Evolutionary conservation across 192 early-diverging fungal species (phyloP), one percentile per base, ranked within the genome.

Genomic region (Fimicolochytrium jonesii): DNA sequence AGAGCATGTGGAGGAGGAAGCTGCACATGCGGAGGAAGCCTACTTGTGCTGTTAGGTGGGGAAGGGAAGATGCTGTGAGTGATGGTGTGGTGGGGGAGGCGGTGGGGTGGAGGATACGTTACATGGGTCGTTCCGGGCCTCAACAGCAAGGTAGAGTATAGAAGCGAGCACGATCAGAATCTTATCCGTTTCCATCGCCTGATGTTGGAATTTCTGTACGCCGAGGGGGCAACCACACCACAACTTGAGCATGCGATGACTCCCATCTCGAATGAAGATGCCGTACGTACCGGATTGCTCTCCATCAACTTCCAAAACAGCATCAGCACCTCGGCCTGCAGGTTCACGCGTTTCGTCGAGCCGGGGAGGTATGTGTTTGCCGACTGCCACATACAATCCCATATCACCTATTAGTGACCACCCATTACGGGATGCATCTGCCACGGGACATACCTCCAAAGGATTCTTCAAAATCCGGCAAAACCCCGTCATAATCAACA

Each of bases 301-400:
- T 93, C 89, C 26, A 94, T 61, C 9, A 93, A 68, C 59, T 86
- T 79, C 94, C 94, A 96, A 42, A 91, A 86, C 23, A 94, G 65
- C 82, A 92, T 89, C 47, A 91, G 68, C 0, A 85, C 80, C 66
- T 94, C 91, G 31, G 74, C 56, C 32, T 84, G 71, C 31, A 85
- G 70, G 35, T 68, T 78, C 26, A 87, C 77, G 35, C 77, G 76
- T 51, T 91, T 91, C 29, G 82, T 88, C 0, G 87, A 86, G 13
- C 88, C 85, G 29, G 89, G 89, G 4, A 91, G 65, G 58, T 88
- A 90, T 0, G 88, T 87, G 50, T 86, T 88, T 26, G 74, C 82
- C 10, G 89, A 78, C 77, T 87, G 17, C 10, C 29, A 30, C 26
- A 44, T 23, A 39, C 37, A 39, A 39, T 39, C 37, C 7, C 7